Percentiles rank a stretch among this genome's conserved stretches.
These are phyloP conservation scores for Gossypium mustelinum DNA, from an alignment of 345 rosid genomes.

Conservation along the genomic window DNA sequence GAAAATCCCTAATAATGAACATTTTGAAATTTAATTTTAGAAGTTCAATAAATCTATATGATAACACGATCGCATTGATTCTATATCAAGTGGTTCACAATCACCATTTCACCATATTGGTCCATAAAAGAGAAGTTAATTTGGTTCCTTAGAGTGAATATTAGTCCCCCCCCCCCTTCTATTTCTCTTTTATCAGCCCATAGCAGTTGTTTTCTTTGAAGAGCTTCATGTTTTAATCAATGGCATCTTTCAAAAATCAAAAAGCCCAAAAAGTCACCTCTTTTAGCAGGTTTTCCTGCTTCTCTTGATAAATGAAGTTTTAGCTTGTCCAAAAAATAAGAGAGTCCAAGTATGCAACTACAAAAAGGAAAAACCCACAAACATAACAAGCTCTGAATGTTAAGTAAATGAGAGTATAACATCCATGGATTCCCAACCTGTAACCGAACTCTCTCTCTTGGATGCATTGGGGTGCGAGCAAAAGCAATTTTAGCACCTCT, in stretches of 20 bases:
- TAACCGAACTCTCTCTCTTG: neutral
- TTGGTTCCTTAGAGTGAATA: neutral
- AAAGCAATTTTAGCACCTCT: constrained; percentile 17
- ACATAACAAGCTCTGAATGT: neutral
- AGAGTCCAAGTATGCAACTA: neutral
- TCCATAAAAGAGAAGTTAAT: neutral
- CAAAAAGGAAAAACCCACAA: neutral
- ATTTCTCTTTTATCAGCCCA: neutral
- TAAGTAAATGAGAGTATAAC: neutral
- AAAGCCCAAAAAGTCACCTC: neutral
- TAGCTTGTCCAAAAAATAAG: neutral
- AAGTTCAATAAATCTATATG: neutral
- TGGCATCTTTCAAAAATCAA: neutral
- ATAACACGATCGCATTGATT: neutral
- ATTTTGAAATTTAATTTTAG: neutral
- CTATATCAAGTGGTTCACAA: neutral
- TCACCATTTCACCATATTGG: neutral
- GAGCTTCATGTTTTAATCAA: constrained; percentile 1
- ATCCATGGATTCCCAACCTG: constrained; percentile 8
- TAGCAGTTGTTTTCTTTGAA: neutral
- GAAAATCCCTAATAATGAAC: neutral
- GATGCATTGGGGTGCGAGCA: constrained; percentile 5
- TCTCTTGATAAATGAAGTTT: neutral
- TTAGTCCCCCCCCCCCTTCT: too few species aligned
- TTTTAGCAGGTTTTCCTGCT: constrained; percentile 10